Evolutionary conservation across 2,329 filamentous ascomycete species (phyloP), one percentile per base, ranked within the genome.

Genomic region (Trichoderma hamatum): DNA sequence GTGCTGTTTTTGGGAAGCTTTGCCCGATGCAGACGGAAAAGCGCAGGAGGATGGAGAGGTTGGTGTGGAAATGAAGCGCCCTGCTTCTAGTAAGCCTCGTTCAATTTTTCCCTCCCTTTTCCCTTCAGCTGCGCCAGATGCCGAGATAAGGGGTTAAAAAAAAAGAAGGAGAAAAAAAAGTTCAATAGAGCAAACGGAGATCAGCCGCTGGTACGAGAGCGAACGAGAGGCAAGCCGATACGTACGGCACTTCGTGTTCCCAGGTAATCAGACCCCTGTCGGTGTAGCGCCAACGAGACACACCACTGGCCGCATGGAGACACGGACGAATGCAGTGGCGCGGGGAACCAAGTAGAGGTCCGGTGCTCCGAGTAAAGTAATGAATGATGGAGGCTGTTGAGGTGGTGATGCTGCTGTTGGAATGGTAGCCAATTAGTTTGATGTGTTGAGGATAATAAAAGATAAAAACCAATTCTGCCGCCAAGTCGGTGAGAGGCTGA

Each of bases 181-280:
- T 32, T 32, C 46, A 32, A 32, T 11, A 49, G 30, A 56, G 36
- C 52, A 66, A 58, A 56, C 28, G 28, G 52, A 55, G 24, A 30
- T 26, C 64, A 67, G 64, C 64, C 64, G 64, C 64, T 32, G 52
- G 21, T 58, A 36, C 54, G 32, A 43, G 39, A 36, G n/a, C 36
- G 14, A 66, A 36, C 34, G 16, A 24, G 63, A 46, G 52, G 46
- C 52, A 19, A n/a, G 28, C 16, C 55, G 14, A 36, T 54, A 13
- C 19, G 24, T 30, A 36, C 36, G 49, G 34, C 24, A 56, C 52
- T 66, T 36, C 51, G 62, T 66, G 46, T 58, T 56, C 32, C 52
- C 24, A 67, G 36, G 54, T 58, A 63, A 63, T 63, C 60, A 51
- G 39, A 67, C 52, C 64, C 64, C 64, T 67, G 64, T 46, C 24